phyloP scores from a whole-genome alignment of 2,329 filamentous ascomycete species.

The Neopestalotiopsis sp. region DNA sequence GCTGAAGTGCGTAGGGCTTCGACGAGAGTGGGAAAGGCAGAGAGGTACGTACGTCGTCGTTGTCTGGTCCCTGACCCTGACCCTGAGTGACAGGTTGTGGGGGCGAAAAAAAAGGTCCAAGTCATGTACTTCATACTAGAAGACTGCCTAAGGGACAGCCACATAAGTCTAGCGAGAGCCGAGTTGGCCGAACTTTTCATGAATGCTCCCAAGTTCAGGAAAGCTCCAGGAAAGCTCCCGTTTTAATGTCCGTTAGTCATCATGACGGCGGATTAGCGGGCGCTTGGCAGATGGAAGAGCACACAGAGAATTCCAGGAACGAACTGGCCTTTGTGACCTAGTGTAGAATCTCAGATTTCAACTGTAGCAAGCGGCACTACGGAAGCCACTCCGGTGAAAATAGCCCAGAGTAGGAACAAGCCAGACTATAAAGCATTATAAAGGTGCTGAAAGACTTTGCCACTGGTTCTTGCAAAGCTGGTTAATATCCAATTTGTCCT shows the following conservation, averaged over 20 bases:
- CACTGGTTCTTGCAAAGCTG: too few species aligned
- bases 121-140: neutral
- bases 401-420: neutral
- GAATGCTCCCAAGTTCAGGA: neutral
- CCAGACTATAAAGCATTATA: too few species aligned
- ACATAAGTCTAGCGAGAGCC: neutral
- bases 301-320: neutral
- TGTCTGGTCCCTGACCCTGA: neutral
- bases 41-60: neutral
- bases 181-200: neutral
- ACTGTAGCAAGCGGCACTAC: neutral
- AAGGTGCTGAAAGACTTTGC: too few species aligned
- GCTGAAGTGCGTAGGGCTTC: neutral
- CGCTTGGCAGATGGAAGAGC: neutral
- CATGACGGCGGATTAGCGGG: neutral
- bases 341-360: neutral
- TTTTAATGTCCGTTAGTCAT: constrained; percentile 1
- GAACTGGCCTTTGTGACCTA: neutral
- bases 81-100: neutral
- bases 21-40: neutral
- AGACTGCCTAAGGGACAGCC: neutral
- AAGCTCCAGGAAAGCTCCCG: neutral
- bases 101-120: neutral
- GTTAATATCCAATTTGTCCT: too few species aligned
- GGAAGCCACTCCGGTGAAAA: neutral